These are phyloP conservation scores for Hypericum androsaemum DNA, from an alignment of 345 rosid species.

Conservation along the genomic window DNA sequence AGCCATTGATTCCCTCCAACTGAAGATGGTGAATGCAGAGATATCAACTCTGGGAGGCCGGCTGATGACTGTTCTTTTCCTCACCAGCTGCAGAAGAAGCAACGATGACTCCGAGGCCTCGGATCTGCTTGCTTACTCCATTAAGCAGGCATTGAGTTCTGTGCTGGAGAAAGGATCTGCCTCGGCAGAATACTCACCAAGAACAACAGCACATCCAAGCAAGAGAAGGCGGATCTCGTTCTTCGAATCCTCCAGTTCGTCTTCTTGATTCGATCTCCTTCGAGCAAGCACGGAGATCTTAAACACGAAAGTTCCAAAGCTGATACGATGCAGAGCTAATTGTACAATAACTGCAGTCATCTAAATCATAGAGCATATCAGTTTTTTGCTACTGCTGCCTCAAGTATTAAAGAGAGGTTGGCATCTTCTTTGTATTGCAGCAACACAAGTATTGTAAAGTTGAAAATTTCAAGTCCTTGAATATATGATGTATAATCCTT, in stretches of 20 bases:
- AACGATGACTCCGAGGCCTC: conserved; percentile 12
- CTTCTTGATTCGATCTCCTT: conserved; percentile 12
- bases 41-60: conserved; percentile 45
- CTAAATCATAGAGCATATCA: too few species aligned
- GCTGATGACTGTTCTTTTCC: conserved; percentile 35
- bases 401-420: too few species aligned
- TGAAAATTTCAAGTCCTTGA: too few species aligned
- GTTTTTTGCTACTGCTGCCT: too few species aligned
- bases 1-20: conserved; percentile 35
- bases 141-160: conserved; percentile 28
- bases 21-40: conserved; percentile 36
- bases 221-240: conserved; percentile 37
- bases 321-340: too few species aligned
- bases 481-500: too few species aligned
- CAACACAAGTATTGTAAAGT: too few species aligned
- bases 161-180: conserved; percentile 35
- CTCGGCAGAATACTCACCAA: conserved; percentile 30
- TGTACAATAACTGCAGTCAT: too few species aligned
- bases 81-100: conserved; percentile 20
- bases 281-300: too few species aligned
- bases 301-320: too few species aligned
- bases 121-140: conserved; percentile 14
- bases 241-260: conserved; percentile 37
- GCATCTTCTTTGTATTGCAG: too few species aligned
- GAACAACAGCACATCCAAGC: conserved; percentile 20